Conservation (phyloP, 1,284 basidiomycete species). For the Grifola frondosa region DNA sequence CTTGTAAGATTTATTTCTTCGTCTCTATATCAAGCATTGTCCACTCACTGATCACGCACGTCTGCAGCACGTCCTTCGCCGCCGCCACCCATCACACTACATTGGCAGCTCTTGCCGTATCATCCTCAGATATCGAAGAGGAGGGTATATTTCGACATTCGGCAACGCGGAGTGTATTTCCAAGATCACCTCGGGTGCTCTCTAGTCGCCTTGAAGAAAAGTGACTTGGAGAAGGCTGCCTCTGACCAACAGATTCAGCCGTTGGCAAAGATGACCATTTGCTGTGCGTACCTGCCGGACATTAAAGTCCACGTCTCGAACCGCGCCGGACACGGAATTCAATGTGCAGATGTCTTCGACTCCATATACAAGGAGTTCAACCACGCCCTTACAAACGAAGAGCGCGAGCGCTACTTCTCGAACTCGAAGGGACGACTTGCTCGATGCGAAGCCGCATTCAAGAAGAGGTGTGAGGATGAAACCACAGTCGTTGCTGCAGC, state of each 20-base stretch:
- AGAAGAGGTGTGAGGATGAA: slow-evolving; percentile 43
- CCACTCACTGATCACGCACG: slow-evolving; percentile 12
- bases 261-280: slow-evolving; percentile 38
- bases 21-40: slow-evolving; percentile 1
- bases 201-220: slow-evolving; percentile 17
- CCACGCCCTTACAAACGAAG: slow-evolving; percentile 42
- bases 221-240: slow-evolving; percentile 36
- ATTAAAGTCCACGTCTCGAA: slow-evolving; percentile 48
- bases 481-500: slow-evolving; percentile 1
- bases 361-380: slow-evolving; percentile 50
- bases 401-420: slow-evolving; percentile 32
- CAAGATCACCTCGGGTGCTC: slow-evolving; percentile 14
- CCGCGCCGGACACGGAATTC: slow-evolving; percentile 38
- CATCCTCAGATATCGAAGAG: slow-evolving; percentile 27
- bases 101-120: slow-evolving; percentile 43
- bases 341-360: slow-evolving; percentile 52
- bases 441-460: slow-evolving; percentile 40
- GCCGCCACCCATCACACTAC: slow-evolving; percentile 30
- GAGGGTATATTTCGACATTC: slow-evolving; percentile 14
- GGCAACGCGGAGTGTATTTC: slow-evolving; percentile 17
- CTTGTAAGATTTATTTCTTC: slow-evolving; percentile 12
- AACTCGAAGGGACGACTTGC: slow-evolving; percentile 30
- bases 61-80: slow-evolving; percentile 28
- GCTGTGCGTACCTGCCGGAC: slow-evolving; percentile 29
- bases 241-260: slow-evolving; percentile 25